Percentiles rank a stretch among this genome's conserved stretches.
phyloP scores from a whole-genome alignment of 352 stramenopile species.

The Globisporangium apiculatum region DNA sequence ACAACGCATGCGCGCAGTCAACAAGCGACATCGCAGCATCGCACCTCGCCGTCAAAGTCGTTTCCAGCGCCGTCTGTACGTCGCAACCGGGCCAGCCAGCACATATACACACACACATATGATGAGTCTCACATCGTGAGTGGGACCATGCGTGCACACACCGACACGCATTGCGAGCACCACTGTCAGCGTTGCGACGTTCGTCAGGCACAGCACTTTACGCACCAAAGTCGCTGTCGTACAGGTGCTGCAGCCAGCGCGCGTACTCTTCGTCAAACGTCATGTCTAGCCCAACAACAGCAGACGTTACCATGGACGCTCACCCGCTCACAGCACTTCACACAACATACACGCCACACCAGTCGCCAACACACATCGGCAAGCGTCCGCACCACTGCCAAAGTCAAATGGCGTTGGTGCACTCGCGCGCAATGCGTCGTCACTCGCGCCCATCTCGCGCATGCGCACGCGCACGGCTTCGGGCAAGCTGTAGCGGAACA shows the following conservation, averaged over 20 bases:
- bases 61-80: slow-evolving; percentile 30
- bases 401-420: slow-evolving; percentile 59
- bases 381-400: slow-evolving; percentile 24
- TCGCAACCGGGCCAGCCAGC: neutral
- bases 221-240: slow-evolving; percentile 79
- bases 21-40: neutral
- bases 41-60: slow-evolving; percentile 46
- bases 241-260: slow-evolving; percentile 81
- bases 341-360: too few relatives aligned
- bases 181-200: too few relatives aligned
- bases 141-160: neutral
- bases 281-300: slow-evolving; percentile 24
- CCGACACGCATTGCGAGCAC: neutral
- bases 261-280: slow-evolving; percentile 85
- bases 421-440: slow-evolving; percentile 64
- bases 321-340: too few relatives aligned
- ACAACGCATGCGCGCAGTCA: too few relatives aligned
- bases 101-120: neutral
- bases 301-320: neutral
- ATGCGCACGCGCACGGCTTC: slow-evolving; percentile 55
- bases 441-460: slow-evolving; percentile 53
- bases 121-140: neutral
- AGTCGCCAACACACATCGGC: neutral
- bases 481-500: slow-evolving; percentile 76
- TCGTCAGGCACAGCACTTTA: slow-evolving; percentile 4